Evolutionary conservation across 2,329 filamentous ascomycete species (phyloP), one percentile per base, ranked within the genome.

Genomic region (Aspergillus nomiae): DNA sequence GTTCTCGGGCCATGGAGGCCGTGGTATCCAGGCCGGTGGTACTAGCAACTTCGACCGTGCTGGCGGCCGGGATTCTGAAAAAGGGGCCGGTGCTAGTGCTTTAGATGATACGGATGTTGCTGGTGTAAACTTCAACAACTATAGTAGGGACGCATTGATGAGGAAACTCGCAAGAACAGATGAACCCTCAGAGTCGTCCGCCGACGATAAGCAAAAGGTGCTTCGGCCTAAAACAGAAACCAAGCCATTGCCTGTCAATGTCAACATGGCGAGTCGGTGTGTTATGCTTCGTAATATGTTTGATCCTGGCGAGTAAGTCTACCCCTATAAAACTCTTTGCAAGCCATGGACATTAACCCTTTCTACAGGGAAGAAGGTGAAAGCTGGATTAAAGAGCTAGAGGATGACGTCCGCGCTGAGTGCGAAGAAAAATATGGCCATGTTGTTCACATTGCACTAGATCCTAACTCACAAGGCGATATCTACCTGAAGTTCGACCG

Each of bases 81-180:
- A 97, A 80, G 87, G 87, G 69, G 87, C 91, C 53, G 93, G 93
- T 71, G 94, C 94, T 56, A 97, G 94, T 82, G 95, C 95, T 73
- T 85, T 99, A 58, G 95, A 99, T 81, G 95, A 99, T 77, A 96
- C 94, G 66, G 95, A 99, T 79, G 95, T 99, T 76, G 92, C 92
- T 58, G 95, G 95, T 75, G 94, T 99, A 80, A 98, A 98, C 82
- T 98, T 98, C 90, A 97, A 93, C 86, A 97, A 97, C 81, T 97
- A 96, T 84, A 97, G 92, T 85, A 92, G 95, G 82, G 93, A 98
- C 83, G 92, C 94, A 76, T 89, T 99, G 81, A 99, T 99, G 95
- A 89, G 92, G 80, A 97, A 98, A 83, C 91, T 99, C 81, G 94
- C 95, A 77, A 90, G 95, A 85, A 94, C 91, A 82, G 94, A 98